phyloP scores from a whole-genome alignment of 2,329 filamentous ascomycete species.

The Aspergillus sp. region DNA sequence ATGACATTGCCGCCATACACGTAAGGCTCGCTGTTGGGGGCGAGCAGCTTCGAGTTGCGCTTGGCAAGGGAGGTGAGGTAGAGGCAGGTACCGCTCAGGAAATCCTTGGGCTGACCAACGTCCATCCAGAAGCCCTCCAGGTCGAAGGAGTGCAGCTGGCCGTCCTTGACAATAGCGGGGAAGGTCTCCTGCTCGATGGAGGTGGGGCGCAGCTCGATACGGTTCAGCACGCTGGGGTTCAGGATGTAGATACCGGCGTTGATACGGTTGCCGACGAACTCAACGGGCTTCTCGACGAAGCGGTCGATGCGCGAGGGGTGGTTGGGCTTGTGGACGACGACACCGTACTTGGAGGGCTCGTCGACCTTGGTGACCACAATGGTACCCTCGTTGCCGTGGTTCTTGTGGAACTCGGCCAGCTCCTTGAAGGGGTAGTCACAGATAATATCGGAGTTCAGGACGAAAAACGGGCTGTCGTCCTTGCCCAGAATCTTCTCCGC shows the following conservation, averaged over 20 bases:
- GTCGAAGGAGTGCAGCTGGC: conserved; percentile 91
- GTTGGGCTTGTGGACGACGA: conserved; percentile 94
- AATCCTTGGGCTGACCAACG: conserved; percentile 97
- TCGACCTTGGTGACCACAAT: conserved; percentile 99
- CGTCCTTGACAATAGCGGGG: conserved; percentile 87
- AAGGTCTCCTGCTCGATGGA: conserved; percentile 99
- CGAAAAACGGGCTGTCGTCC: conserved; percentile 94
- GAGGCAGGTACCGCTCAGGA: conserved; percentile 91
- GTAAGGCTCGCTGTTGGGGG: conserved; percentile 70
- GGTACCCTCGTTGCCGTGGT: conserved; percentile 91
- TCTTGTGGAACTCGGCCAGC: conserved; percentile 87
- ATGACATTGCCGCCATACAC: conserved; percentile 94
- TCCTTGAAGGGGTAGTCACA: conserved; percentile 96
- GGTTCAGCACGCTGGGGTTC: conserved; percentile 84
- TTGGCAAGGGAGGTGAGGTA: conserved; percentile 92
- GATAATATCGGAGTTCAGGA: conserved; percentile 97
- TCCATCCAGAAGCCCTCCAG: conserved; percentile 99
- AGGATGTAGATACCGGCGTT: conserved; percentile 98
- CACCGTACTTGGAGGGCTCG: conserved; percentile 98
- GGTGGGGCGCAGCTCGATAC: conserved; percentile 93
- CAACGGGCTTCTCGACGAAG: conserved; percentile 98
- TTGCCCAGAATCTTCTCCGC: conserved; percentile 90
- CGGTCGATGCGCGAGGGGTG: conserved; percentile 92
- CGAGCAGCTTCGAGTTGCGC: conserved; percentile 82
- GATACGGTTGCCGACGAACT: conserved; percentile 98